Base-by-base conservation (phyloP, 306 rosid species). In the Pyrus betulifolia region DNA sequence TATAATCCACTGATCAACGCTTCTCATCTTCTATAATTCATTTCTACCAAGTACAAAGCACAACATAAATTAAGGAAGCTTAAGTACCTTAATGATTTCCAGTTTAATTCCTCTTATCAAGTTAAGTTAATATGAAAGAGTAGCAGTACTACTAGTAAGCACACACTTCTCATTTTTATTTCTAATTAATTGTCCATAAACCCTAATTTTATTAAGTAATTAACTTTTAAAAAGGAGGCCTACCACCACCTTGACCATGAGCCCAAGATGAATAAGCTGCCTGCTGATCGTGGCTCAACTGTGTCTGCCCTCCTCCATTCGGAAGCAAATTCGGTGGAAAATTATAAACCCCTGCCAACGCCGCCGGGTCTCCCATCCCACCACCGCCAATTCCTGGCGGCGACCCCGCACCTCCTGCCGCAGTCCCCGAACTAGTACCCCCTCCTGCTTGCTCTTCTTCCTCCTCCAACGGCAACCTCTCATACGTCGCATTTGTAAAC, bases 401-500 rank as follows among this genome's bases (percentile, higher is more conserved):
- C 0, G 86, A 81, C 0, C 77, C 70, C 4, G 64, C 84, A 4
- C 88, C 84, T 1, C 85, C 88, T 0, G 66, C 78, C 22, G 30
- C 69, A 21, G 46, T 63, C 22, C 5, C 76, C 21, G 59, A 52
- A 63, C 6, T 33, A 35, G n/a, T 66, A 1, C 52, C 80, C 70
- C 85, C 4, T 55, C 83, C 1, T 51, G 55, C 6, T 51, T 51
- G 55, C 21, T 70, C 87, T 17, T 87, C 98, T 6, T 87, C 98
- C 22, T 91, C 93, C 4, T 87, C 94, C 40, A 93, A 69, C 0
- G 96, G 96, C 74, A 93, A 44, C 67, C 98, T 87, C 74, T 91
- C 98, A 38, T 89, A 93, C 2, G 91, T 89, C 0, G 98, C 98
- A 35, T 91, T 91, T 0, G 98, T 86, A 78, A 93, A 93, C 3